These are phyloP conservation scores for Rubroshorea leprosula DNA, from an alignment of 345 rosid genomes.

Conservation along the genomic window DNA sequence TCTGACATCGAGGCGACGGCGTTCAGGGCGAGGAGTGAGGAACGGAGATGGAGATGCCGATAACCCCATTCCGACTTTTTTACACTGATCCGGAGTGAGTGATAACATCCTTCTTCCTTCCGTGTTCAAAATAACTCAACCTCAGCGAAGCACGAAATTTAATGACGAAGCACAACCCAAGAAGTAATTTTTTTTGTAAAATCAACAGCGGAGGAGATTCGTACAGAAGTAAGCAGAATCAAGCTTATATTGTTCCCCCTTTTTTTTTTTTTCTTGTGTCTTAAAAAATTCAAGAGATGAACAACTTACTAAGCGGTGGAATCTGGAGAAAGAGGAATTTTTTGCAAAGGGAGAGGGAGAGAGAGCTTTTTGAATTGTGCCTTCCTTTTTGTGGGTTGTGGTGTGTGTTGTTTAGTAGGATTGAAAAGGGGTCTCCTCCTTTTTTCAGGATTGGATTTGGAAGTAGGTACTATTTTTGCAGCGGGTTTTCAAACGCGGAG, in stretches of 20 bases:
- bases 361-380: conserved; percentile 6
- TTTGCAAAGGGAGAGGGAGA: neutral
- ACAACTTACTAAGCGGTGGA: neutral
- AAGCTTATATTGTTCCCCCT: too few species aligned
- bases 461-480: conserved; percentile 1
- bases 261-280: too few species aligned
- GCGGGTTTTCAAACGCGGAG: conserved; percentile 12
- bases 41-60: conserved; percentile 78
- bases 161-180: neutral
- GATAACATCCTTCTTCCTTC: neutral
- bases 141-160: neutral
- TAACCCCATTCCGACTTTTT: conserved; percentile 60
- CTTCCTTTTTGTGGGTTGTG: conserved; percentile 2
- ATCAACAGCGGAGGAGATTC: too few species aligned
- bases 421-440: neutral
- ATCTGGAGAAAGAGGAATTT: conserved; percentile 10
- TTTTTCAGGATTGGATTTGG: neutral
- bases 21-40: conserved; percentile 78
- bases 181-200: too few species aligned
- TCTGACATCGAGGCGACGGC: conserved; percentile 60
- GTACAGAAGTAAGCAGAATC: too few species aligned
- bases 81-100: conserved; percentile 59
- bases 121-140: neutral
- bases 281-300: neutral
- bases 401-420: neutral